A percentile compares a stretch with the other conserved stretches of the same genome.
Evolutionary conservation across 305 asterid genomes (phyloP).

Genomic region (Rubia peregrina): DNA sequence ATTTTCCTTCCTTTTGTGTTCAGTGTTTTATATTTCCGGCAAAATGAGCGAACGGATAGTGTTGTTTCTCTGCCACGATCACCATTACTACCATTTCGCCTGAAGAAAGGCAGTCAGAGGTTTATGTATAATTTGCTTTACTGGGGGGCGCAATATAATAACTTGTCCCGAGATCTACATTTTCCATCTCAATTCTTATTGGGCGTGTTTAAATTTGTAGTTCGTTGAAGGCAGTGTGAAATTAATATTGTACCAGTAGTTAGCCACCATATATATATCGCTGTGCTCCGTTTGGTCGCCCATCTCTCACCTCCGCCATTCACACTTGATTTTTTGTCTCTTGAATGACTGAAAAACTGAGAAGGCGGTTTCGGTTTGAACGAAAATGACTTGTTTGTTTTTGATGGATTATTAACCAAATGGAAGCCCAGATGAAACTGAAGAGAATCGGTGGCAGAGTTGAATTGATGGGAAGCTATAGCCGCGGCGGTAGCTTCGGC

Average conservation of each 20-base stretch:
- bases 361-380: not conserved
- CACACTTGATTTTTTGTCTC: not conserved
- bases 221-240: not conserved
- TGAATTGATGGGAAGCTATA: slow-evolving; percentile 1
- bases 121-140: too few species aligned
- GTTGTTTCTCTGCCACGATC: too few species aligned
- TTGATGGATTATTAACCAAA: not conserved
- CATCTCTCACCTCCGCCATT: too few species aligned
- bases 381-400: not conserved
- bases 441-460: slow-evolving; percentile 7
- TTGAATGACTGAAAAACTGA: not conserved
- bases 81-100: too few species aligned
- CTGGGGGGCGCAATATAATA: too few species aligned
- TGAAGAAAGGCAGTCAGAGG: too few species aligned
- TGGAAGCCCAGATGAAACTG: slow-evolving; percentile 13
- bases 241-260: not conserved
- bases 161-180: not conserved
- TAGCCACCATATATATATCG: too few species aligned
- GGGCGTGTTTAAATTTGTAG: not conserved
- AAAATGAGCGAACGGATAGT: not conserved
- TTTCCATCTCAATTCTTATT: not conserved
- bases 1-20: not conserved
- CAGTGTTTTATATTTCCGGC: not conserved
- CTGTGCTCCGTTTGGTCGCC: too few species aligned
- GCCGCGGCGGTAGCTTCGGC: slow-evolving; percentile 16